Conservation (phyloP, 116 monocot species). For the Papilionanthe hybrid region DNA sequence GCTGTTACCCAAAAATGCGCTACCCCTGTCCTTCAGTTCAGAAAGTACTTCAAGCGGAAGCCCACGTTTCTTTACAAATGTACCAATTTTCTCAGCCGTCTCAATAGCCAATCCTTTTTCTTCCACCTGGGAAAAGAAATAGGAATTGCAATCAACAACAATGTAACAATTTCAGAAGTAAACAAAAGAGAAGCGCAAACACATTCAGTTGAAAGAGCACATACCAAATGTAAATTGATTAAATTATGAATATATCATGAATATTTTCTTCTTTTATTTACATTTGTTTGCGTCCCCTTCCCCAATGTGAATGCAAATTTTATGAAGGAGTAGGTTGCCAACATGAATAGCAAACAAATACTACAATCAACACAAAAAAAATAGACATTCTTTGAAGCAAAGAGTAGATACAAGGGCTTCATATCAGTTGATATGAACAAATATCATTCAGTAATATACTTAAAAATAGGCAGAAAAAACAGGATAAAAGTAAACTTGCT, state of each 20-base stretch:
- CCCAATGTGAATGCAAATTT: background rate
- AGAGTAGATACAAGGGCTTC: background rate
- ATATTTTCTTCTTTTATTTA: background rate
- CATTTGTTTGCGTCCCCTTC: background rate
- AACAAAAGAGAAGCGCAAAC: background rate
- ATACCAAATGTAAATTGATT: background rate
- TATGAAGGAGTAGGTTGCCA: background rate
- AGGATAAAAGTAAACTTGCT: background rate
- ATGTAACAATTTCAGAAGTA: background rate
- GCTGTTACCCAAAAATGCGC: conserved; percentile 56
- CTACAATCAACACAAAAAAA: background rate
- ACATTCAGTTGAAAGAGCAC: background rate
- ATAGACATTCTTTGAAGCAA: background rate
- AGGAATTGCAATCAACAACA: conserved; percentile 1
- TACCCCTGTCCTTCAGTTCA: conserved; percentile 53
- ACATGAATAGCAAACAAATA: background rate
- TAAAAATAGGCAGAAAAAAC: background rate
- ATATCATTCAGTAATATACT: background rate
- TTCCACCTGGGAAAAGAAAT: conserved; percentile 52
- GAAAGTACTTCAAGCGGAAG: conserved; percentile 63
- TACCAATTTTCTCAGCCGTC: conserved; percentile 76
- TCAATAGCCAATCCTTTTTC: conserved; percentile 81
- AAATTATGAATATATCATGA: background rate
- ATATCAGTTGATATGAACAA: background rate
- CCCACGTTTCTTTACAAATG: conserved; percentile 82